These are phyloP conservation scores for Chloromonas sp. DNA, from an alignment of 163 green algal species.

Conservation along the genomic window DNA sequence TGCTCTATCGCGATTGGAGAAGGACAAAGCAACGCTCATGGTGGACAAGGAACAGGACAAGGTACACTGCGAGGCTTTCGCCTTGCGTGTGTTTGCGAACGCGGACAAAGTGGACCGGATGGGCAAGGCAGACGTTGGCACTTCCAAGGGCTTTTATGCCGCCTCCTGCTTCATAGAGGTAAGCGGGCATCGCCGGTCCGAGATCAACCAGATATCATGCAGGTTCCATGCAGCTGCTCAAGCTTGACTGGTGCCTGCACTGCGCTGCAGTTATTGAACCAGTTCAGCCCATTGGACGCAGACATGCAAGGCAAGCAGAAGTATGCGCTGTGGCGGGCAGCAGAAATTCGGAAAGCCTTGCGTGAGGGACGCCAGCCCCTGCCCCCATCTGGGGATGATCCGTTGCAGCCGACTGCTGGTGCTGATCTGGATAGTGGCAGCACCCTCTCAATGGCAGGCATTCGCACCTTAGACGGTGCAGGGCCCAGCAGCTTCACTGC, in stretches of 20 bases:
- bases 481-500: neutral
- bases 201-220: neutral
- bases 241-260: neutral
- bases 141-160: slow-evolving; percentile 77
- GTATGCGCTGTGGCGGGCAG: slow-evolving; percentile 81
- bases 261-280: slow-evolving; percentile 59
- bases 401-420: neutral
- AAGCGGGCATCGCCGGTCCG: neutral
- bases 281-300: slow-evolving; percentile 66
- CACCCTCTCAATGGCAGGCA: neutral
- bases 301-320: slow-evolving; percentile 73
- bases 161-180: slow-evolving; percentile 83
- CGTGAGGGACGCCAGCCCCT: slow-evolving; percentile 65
- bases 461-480: neutral
- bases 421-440: neutral
- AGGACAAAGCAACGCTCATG: slow-evolving; percentile 35
- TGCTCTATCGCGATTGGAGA: slow-evolving; percentile 51
- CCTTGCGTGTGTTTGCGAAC: slow-evolving; percentile 65
- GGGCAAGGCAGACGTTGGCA: slow-evolving; percentile 55
- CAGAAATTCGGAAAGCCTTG: slow-evolving; percentile 77
- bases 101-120: slow-evolving; percentile 72
- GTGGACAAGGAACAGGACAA: slow-evolving; percentile 14
- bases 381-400: slow-evolving; percentile 22
- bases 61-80: slow-evolving; percentile 66
- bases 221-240: neutral